Percentiles rank a stretch among this genome's conserved stretches.
These are phyloP conservation scores for Phyllosticta ampelicida DNA, from an alignment of 2,329 filamentous ascomycete genomes.

Conservation along the genomic window DNA sequence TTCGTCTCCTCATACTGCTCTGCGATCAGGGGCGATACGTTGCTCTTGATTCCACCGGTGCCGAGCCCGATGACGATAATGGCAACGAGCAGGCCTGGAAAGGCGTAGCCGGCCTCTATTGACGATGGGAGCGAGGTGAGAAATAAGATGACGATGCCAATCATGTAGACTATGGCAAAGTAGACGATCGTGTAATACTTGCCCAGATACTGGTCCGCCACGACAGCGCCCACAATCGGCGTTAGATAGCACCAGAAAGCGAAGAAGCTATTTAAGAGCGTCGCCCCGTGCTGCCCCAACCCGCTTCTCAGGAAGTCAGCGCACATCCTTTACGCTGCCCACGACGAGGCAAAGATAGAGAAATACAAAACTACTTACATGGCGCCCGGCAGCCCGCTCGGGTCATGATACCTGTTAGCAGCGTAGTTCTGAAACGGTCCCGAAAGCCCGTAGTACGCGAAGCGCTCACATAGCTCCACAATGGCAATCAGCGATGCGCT, in stretches of 20 bases:
- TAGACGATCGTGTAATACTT: slow-evolving; percentile 60
- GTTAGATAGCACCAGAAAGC: slow-evolving; percentile 41
- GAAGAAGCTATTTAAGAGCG: slow-evolving; percentile 37
- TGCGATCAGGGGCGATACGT: slow-evolving; percentile 47
- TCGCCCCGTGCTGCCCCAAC: slow-evolving; percentile 32
- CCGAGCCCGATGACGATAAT: slow-evolving; percentile 62
- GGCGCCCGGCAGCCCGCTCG: slow-evolving; percentile 31
- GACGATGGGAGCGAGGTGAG: slow-evolving; percentile 53
- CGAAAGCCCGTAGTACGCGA: slow-evolving; percentile 37
- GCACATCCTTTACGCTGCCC: background rate
- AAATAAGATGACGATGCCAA: slow-evolving; percentile 57
- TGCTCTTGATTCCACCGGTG: slow-evolving; percentile 73
- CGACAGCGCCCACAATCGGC: slow-evolving; percentile 37
- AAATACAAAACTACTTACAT: slow-evolving; percentile 12
- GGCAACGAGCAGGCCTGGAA: slow-evolving; percentile 53
- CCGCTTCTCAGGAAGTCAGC: slow-evolving; percentile 17
- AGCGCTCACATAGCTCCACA: slow-evolving; percentile 40
- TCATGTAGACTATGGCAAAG: slow-evolving; percentile 51
- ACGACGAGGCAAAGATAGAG: background rate
- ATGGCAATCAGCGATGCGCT: slow-evolving; percentile 39
- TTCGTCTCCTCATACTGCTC: slow-evolving; percentile 36
- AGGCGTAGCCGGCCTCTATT: slow-evolving; percentile 48
- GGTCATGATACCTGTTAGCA: slow-evolving; percentile 29
- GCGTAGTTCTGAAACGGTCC: slow-evolving; percentile 43
- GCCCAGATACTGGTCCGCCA: slow-evolving; percentile 58